phyloP scores from a whole-genome alignment of 2,329 filamentous ascomycete genomes.

The Endoconidiophora polonica region DNA sequence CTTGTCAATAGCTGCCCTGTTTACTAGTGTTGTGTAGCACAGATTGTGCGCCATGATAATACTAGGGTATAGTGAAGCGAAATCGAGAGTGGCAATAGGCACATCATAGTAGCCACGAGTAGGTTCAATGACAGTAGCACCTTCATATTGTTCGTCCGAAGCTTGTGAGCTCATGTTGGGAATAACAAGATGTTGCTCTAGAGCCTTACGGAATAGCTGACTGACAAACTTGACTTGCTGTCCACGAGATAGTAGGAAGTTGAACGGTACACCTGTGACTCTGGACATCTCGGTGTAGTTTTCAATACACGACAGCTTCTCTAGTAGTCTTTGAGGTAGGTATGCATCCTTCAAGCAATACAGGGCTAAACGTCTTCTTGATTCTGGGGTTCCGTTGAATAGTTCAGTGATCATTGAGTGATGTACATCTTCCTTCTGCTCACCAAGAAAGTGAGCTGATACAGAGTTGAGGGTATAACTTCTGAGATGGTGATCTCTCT shows the following conservation, averaged over 20 bases:
- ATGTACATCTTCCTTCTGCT: slow-evolving; percentile 98
- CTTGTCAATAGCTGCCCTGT: slow-evolving; percentile 57
- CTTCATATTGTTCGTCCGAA: slow-evolving; percentile 83
- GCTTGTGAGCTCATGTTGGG: slow-evolving; percentile 61
- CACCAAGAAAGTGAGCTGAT: slow-evolving; percentile 81
- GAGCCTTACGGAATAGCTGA: slow-evolving; percentile 85
- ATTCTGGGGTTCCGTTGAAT: slow-evolving; percentile 91
- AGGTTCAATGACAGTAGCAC: slow-evolving; percentile 94
- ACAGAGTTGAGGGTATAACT: slow-evolving; percentile 98
- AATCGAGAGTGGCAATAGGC: slow-evolving; percentile 93
- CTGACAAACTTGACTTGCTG: slow-evolving; percentile 98
- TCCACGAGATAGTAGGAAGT: slow-evolving; percentile 75
- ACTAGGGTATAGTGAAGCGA: slow-evolving; percentile 92
- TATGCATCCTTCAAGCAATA: slow-evolving; percentile 98
- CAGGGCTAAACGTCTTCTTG: slow-evolving; percentile 71
- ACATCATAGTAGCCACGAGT: slow-evolving; percentile 86
- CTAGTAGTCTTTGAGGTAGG: slow-evolving; percentile 81
- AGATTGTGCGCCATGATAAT: slow-evolving; percentile 98
- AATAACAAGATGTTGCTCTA: slow-evolving; percentile 86
- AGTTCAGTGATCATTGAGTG: slow-evolving; percentile 98
- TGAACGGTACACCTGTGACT: slow-evolving; percentile 97
- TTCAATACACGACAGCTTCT: slow-evolving; percentile 94
- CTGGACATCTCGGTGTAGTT: slow-evolving; percentile 99
- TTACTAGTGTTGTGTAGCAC: slow-evolving; percentile 87
- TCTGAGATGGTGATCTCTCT: slow-evolving; percentile 84